Percentiles rank a stretch among this genome's conserved stretches.
phyloP scores from a whole-genome alignment of 2,329 filamentous ascomycete species.

The Colletotrichum viniferum region DNA sequence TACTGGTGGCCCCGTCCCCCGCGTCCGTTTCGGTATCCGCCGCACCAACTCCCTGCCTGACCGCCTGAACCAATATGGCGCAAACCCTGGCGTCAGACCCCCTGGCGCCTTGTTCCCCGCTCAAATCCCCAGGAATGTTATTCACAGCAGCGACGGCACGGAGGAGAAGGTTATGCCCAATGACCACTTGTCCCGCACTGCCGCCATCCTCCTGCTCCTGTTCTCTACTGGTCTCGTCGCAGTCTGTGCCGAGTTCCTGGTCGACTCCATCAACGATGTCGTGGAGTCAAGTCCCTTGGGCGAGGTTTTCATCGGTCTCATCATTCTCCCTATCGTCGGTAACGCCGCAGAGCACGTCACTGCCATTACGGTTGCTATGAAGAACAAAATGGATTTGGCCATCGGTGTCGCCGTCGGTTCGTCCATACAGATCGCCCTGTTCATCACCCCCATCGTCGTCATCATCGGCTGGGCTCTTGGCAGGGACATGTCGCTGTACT shows the following conservation, averaged over 20 bases:
- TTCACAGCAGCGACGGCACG: slow-evolving; percentile 32
- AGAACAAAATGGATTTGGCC: slow-evolving; percentile 79
- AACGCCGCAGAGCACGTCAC: slow-evolving; percentile 78
- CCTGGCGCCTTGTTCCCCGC: slow-evolving; percentile 56
- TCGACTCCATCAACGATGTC: slow-evolving; percentile 69
- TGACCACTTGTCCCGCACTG: slow-evolving; percentile 56
- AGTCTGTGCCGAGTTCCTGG: slow-evolving; percentile 72
- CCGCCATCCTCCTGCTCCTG: slow-evolving; percentile 66
- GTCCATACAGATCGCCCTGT: slow-evolving; percentile 75
- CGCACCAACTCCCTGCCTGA: slow-evolving; percentile 78
- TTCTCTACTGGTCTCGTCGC: slow-evolving; percentile 70
- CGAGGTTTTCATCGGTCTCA: slow-evolving; percentile 73
- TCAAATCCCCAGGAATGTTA: slow-evolving; percentile 43
- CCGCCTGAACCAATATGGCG: slow-evolving; percentile 54
- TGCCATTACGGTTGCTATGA: slow-evolving; percentile 71
- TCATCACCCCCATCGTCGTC: slow-evolving; percentile 73
- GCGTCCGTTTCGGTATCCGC: slow-evolving; percentile 68
- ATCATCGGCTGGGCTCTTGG: slow-evolving; percentile 73
- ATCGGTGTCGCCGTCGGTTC: slow-evolving; percentile 75
- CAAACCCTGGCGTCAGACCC: slow-evolving; percentile 38
- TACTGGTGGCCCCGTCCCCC: slow-evolving; percentile 53
- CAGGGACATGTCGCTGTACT: slow-evolving; percentile 79
- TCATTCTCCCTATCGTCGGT: slow-evolving; percentile 74
- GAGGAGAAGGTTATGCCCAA: slow-evolving; percentile 35
- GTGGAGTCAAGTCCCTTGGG: slow-evolving; percentile 60